Evolutionary conservation across 352 stramenopile species (phyloP), one percentile per base, ranked within the genome.

Genomic region (Thalassiosira mediterranea): DNA sequence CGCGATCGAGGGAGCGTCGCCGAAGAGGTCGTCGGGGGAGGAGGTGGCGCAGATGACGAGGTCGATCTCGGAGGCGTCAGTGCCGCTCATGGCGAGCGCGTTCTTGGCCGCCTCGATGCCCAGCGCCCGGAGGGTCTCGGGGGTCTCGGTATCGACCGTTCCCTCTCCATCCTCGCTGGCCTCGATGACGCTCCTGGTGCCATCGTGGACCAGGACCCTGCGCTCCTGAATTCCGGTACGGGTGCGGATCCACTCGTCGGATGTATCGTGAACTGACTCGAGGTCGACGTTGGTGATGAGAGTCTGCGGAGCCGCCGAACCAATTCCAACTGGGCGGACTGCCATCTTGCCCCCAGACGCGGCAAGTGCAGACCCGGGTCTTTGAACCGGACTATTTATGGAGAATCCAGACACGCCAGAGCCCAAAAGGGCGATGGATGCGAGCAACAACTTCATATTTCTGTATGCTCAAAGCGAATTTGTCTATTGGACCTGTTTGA

Each of bases 21-120:
- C 92, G 74, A 95, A 96, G 10, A 96, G 66, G 77, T 96, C 92
- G 71, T 96, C 92, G 0, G 92, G 90, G 44, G 74, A 88, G n/a
- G 87, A 94, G 10, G 91, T 94, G 3, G 87, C 88, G 52, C 92
- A 88, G 37, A 96, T 91, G 42, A 96, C 88, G 15, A 95, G n/a
- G 52, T 93, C 86, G 54, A 95, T 84, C 46, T 93, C 82, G 38
- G 47, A n/a, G 0, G 79, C 37, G 11, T 62, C 31, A 3, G 89
- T 32, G n/a, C 72, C 79, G 0, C 72, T 59, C 81, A 90, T 91
- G 15, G 81, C 68, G 0, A 94, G 61, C 7, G 88, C 88, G 34
- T 90, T 64, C 23, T 81, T 73, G 2, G 79, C 76, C 17, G 88
- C 87, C 47, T 84, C 53, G 21, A 84, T 81, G 3, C 74, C 82